Evolutionary conservation across 2,329 filamentous ascomycete species (phyloP), one percentile per base, ranked within the genome.

Genomic region (Diaporthe sp.): DNA sequence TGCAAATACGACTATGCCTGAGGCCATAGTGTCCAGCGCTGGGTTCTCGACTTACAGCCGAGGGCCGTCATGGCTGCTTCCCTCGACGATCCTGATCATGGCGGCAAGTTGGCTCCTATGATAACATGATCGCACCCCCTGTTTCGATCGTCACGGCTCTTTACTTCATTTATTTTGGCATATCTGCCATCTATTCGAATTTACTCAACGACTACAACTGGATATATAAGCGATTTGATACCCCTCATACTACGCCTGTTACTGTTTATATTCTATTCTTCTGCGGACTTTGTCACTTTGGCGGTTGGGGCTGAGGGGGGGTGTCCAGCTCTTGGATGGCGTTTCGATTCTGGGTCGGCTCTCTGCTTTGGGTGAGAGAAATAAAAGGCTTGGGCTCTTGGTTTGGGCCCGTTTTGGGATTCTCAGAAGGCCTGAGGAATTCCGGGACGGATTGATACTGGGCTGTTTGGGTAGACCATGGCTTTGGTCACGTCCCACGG

Each of bases 1-100:
- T 78, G 89, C 90, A 76, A 92, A 92, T 78, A 84, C 85, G 55
- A 89, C 87, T n/a, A 81, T 92, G 4, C 86, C 89, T 0, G 83
- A 81, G 0, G 82, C 83, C 61, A 72, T 79, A 6, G 80, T 80
- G 2, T 78, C 79, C 1, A 82, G 77, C 28, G 76, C 71, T 6
- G 78, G 79, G 1, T 28, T 62, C 2, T 61, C 71, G 46, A 31
- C 39, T 25, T 19, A 46, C 6, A 28, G 19, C n/a, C 44, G 19
- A 25, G 65, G 37, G 5, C 51, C 25, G 31, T 57, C 76, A 31
- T 73, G 61, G 67, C 8, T 75, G 22, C 31, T 76, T 13, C 10
- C 58, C 10, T 49, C 44, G 5, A 25, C 58, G 6, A 22, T 67
- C 6, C 19, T 72, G 67, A 46, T 49, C 28, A 65, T 70, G 74